These are phyloP conservation scores for Gracilariopsis chorda DNA, from an alignment of 23 red algal genomes.

Conservation along the genomic window DNA sequence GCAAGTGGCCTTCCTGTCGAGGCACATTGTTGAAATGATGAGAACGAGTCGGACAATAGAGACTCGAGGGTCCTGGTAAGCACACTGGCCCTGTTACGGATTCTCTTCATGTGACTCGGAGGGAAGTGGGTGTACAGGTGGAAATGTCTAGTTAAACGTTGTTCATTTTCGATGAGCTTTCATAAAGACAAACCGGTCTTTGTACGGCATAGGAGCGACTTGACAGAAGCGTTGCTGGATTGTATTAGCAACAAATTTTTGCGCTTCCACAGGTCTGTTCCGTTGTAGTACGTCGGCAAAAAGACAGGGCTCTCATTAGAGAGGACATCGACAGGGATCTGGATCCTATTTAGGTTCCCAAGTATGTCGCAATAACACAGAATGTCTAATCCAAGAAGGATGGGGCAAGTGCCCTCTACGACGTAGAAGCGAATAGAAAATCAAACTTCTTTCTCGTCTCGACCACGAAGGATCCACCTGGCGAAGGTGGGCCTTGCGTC, in stretches of 20 bases:
- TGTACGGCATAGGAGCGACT: not conserved
- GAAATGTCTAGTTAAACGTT: too few relatives aligned
- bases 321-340: not conserved
- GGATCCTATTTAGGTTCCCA: not conserved
- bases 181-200: not conserved
- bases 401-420: not conserved
- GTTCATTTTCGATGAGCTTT: not conserved
- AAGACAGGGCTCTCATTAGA: not conserved
- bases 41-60: too few relatives aligned
- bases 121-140: too few relatives aligned
- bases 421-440: constrained; percentile 8
- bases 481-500: not conserved
- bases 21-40: too few relatives aligned
- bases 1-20: too few relatives aligned
- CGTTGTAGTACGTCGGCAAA: not conserved
- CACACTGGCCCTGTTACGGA: too few relatives aligned
- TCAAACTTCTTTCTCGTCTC: not conserved
- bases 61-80: too few relatives aligned
- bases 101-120: too few relatives aligned
- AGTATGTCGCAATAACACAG: not conserved
- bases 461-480: not conserved
- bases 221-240: not conserved
- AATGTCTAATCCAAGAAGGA: not conserved
- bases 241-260: not conserved
- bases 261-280: not conserved